These are phyloP conservation scores for Podospora conica DNA, from an alignment of 495 filamentous ascomycete species.

Conservation along the genomic window DNA sequence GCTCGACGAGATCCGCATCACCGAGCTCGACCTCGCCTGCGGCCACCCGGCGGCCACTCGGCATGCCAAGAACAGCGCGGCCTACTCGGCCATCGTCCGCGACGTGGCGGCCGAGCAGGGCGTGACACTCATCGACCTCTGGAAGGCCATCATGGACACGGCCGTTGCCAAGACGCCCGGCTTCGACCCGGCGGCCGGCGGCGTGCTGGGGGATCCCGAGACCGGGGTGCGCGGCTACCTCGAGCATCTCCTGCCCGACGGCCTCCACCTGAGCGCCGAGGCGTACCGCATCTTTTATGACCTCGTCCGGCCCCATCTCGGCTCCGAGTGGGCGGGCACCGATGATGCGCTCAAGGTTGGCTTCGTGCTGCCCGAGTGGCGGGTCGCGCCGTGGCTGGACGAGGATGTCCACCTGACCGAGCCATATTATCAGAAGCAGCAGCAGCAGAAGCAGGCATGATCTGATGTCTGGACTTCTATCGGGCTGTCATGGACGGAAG, in stretches of 20 bases:
- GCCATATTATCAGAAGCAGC: neutral
- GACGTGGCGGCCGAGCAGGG: conserved; percentile 57
- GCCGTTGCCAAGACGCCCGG: conserved; percentile 40
- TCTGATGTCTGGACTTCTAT: neutral
- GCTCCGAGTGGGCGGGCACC: conserved; percentile 30
- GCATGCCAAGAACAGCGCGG: conserved; percentile 55
- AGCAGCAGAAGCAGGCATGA: neutral
- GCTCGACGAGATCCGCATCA: conserved; percentile 66
- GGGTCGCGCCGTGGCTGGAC: conserved; percentile 30
- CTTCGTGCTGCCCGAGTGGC: conserved; percentile 42
- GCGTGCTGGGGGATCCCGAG: conserved; percentile 36
- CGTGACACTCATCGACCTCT: conserved; percentile 68
- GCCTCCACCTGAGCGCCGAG: conserved; percentile 48
- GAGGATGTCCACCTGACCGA: conserved; percentile 16
- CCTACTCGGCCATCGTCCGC: conserved; percentile 63
- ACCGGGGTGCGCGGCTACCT: conserved; percentile 39
- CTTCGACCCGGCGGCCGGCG: conserved; percentile 33
- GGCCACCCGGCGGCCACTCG: conserved; percentile 49
- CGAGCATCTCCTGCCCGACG: conserved; percentile 45
- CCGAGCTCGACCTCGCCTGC: conserved; percentile 45
- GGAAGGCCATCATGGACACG: conserved; percentile 61
- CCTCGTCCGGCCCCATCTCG: conserved; percentile 37
- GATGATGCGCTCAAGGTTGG: conserved; percentile 23
- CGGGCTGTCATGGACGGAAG: neutral
- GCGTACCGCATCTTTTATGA: conserved; percentile 46